Base-by-base conservation (phyloP, 2,329 filamentous ascomycete species). In the Monosporascus sp. region DNA sequence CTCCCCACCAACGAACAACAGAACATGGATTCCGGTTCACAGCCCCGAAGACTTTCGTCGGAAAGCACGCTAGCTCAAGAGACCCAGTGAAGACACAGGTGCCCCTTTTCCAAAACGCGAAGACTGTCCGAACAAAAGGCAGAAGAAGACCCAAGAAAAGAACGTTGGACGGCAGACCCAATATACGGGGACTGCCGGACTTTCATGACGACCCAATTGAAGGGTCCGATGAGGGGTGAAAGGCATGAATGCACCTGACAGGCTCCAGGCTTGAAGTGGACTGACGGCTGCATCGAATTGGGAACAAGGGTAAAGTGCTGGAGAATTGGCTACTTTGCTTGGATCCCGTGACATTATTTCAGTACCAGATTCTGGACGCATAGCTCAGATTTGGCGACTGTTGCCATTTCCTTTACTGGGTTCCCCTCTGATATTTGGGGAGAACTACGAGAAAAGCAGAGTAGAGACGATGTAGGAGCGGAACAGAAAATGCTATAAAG, bases 181-280 rank as follows among this genome's bases (percentile, higher is more conserved):
- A 64, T 56, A 67, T 67, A 54, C 61, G 65, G 51, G 44, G 51
- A n/a, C 55, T 68, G 17, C 64, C 65, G 5, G 58, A 62, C 52
- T 65, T 65, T 52, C 54, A 65, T 14, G 64, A 57, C 5, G 65
- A 68, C 49, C 65, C 64, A 26, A 68, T 66, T 37, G 64, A 67
- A 52, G 65, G 66, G 16, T 63, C 57, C 37, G 57, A 56, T 26
- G 52, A 55, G 8, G 43, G 52, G 40, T 58, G 41, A 51, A 24
- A 16, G 7, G 22, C 7, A 8, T 31, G 5, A 27, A 46, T 46
- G 5, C 24, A 17, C 4, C 43, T 8, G 11, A 7, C 5, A 14
- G 9, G 11, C 5, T 20, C 8, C 7, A 16, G 20, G 4, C 9
- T 43, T 16, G 9, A 11, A 6, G n/a, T 9, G 19, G 17, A 19